These are phyloP conservation scores for Cutaneotrichosporon dermatis DNA, from an alignment of 1,284 basidiomycete genomes.

Conservation along the genomic window DNA sequence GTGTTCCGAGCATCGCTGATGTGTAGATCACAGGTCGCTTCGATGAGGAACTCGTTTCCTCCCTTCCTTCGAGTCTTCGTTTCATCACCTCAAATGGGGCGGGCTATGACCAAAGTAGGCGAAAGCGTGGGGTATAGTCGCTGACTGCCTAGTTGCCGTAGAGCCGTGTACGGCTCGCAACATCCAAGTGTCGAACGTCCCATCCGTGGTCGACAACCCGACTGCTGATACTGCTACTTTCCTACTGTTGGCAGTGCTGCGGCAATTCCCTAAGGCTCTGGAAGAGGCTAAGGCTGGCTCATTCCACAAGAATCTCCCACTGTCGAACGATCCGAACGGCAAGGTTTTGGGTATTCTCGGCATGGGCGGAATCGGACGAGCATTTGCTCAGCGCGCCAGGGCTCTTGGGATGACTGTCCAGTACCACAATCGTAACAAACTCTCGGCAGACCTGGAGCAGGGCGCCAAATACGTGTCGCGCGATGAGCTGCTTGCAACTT, in stretches of 20 bases:
- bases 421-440: conserved; percentile 65
- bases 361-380: conserved; percentile 25
- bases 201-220: conserved; percentile 77
- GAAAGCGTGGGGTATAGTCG: too few relatives aligned
- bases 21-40: conserved; percentile 25
- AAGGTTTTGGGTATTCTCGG: conserved; percentile 23
- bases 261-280: conserved; percentile 67
- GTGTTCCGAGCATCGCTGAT: conserved; percentile 1
- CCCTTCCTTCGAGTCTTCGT: conserved; percentile 15
- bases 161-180: conserved; percentile 64
- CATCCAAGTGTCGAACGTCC: conserved; percentile 76
- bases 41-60: conserved; percentile 21
- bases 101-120: conserved; percentile 38
- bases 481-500: conserved; percentile 35
- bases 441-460: conserved; percentile 25
- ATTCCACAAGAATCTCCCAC: conserved; percentile 53
- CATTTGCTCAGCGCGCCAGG: conserved; percentile 20
- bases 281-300: conserved; percentile 55
- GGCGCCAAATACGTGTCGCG: conserved; percentile 30
- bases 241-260: conserved; percentile 69
- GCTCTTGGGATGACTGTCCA: conserved; percentile 23
- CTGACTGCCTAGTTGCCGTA: conserved; percentile 54
- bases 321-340: conserved; percentile 19
- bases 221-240: conserved; percentile 82
- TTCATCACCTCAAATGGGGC: conserved; percentile 30